These are phyloP conservation scores for Lactarius sanguifluus DNA, from an alignment of 768 basidiomycete species.

Conservation along the genomic window DNA sequence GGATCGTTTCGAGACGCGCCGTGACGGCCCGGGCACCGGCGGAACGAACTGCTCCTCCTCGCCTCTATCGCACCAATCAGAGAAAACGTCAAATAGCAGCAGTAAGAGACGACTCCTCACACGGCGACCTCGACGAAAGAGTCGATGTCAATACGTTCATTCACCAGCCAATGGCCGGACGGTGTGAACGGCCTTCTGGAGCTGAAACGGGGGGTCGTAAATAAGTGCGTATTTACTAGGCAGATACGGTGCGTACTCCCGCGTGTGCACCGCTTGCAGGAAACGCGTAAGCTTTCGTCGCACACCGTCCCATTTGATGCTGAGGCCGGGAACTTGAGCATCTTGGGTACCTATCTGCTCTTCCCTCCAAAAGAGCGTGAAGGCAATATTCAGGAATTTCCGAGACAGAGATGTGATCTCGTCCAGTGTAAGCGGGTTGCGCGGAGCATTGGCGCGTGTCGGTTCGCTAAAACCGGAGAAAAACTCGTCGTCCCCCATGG, in stretches of 20 bases:
- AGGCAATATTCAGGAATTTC: conserved; percentile 83
- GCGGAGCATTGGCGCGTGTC: conserved; percentile 35
- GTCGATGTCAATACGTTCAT: conserved; percentile 53
- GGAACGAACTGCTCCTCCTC: conserved; percentile 61
- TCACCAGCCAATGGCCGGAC: conserved; percentile 80
- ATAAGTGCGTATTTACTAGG: not conserved
- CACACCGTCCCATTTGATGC: conserved; percentile 62
- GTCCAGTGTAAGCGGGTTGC: conserved; percentile 79
- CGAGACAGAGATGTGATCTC: conserved; percentile 75
- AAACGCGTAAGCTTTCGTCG: conserved; percentile 76
- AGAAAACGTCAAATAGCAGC: conserved; percentile 9
- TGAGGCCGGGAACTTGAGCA: conserved; percentile 43
- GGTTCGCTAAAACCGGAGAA: conserved; percentile 48
- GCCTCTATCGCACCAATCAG: conserved; percentile 41
- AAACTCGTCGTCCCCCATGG: conserved; percentile 97
- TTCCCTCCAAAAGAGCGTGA: conserved; percentile 69
- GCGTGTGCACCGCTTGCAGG: conserved; percentile 76
- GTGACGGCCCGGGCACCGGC: conserved; percentile 26
- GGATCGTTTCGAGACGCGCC: conserved; percentile 61
- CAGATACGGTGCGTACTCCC: conserved; percentile 63
- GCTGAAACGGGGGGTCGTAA: conserved; percentile 43
- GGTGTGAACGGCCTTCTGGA: conserved; percentile 84
- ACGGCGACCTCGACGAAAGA: conserved; percentile 88
- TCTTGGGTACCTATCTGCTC: conserved; percentile 45
- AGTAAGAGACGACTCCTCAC: conserved; percentile 42